Base-by-base conservation (phyloP, 2,329 filamentous ascomycete species). In the Colletotrichum orchidophilum region DNA sequence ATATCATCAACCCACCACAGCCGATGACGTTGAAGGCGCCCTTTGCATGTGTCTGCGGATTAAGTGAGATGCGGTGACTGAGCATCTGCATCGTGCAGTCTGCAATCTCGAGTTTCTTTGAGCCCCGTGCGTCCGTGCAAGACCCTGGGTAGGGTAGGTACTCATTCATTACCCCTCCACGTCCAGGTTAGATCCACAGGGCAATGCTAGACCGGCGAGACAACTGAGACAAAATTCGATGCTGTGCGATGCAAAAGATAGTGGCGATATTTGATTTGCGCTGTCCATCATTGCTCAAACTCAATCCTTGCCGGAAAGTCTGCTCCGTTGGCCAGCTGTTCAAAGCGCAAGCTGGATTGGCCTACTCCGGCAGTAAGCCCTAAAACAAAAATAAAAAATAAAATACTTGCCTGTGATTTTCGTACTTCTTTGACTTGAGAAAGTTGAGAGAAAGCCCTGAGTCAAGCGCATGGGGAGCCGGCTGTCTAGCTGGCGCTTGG, bases 221-320 rank as follows among this genome's bases (percentile, higher is more conserved):
- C 63, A 66, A 55, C 27, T 26, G 63, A 55, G 33, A 61, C 15
- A 49, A 54, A 63, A 54, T 54, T 29, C 39, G 26, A 52, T 57
- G 18, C 27, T 50, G 67, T 60, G 62, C 27, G 13, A 67, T 61
- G 55, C 67, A 21, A 50, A 70, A 66, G 67, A 70, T 52, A 61
- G 67, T 67, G 63, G 67, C 57, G 26, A 53, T 26, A 31, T 35
- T 52, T 39, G 12, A 13, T 35, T 24, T 58, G 33, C 31, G 52
- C 26, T 58, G 54, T 49, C 52, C 50, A 31, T 46, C 31, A 27
- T 33, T 11, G 31, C 31, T 12, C 58, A 21, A 15, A 35, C 68
- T 42, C 7, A 57, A 52, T 35, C 21, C 46, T 49, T 35, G 59
- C 57, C 67, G 67, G 55, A 67, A 39, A 57, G 21, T 50, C 27